Evolutionary conservation across 441 rosid species (phyloP).

Genomic region (Capsella rubella): DNA sequence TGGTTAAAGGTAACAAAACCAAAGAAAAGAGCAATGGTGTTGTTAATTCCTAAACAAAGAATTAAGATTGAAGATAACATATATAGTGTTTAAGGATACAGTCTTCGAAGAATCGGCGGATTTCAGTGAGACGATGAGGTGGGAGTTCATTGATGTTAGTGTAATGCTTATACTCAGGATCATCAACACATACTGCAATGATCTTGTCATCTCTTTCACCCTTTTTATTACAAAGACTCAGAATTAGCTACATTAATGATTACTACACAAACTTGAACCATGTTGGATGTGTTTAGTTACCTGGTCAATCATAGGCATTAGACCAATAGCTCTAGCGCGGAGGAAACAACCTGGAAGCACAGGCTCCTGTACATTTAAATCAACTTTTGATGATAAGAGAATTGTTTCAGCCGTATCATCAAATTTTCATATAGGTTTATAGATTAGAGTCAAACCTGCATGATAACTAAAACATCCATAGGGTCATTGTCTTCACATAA

Average conservation of each 20-base stretch:
- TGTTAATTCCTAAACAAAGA: neutral
- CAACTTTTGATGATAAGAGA: neutral
- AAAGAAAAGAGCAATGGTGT: neutral
- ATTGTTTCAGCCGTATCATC: neutral
- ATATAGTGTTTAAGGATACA: conserved; percentile 53
- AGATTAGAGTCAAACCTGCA: conserved; percentile 68
- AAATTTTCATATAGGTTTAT: neutral
- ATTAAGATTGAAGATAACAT: neutral
- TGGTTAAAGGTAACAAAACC: conserved; percentile 6
- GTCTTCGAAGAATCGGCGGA: conserved; percentile 96
- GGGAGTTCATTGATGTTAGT: conserved; percentile 86
- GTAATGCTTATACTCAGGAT: conserved; percentile 92
- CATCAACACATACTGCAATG: conserved; percentile 96
- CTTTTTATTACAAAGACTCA: conserved; percentile 49
- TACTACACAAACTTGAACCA: neutral
- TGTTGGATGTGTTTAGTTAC: conserved; percentile 33
- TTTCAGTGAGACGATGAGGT: conserved; percentile 94
- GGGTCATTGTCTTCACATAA: conserved; percentile 97
- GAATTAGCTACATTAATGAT: neutral
- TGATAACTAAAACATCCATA: conserved; percentile 84
- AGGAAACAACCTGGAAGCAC: conserved; percentile 96
- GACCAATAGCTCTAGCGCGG: conserved; percentile 95
- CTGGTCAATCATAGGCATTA: conserved; percentile 99
- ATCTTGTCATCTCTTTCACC: conserved; percentile 98
- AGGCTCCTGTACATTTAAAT: conserved; percentile 70